Evolutionary conservation across 768 basidiomycete genomes (phyloP), one percentile per base, ranked within the genome.

Genomic region (Lyophyllum semitale): DNA sequence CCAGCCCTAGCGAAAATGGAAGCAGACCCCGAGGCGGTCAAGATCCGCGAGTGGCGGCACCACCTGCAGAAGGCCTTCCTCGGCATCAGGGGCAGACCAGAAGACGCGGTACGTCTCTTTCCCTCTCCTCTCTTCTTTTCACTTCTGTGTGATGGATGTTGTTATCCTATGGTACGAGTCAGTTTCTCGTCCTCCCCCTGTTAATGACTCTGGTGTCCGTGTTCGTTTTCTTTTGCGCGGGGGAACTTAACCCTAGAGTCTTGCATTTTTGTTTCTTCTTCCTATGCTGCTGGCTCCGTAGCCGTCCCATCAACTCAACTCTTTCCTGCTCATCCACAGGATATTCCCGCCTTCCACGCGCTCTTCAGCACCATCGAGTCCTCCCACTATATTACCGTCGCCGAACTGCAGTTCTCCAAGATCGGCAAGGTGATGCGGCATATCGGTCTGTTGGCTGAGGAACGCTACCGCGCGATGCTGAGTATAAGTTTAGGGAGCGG

Each of bases 371-470:
- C 79, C 1, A 84, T 93, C 49, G 90, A 92, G 59, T 73, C 73
- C 8, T 89, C 89, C 65, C 78, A 87, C 29, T 72, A 77, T 57
- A 89, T 91, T 71, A 86, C 83, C 52, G 83, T 91, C 58, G 79
- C 82, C 48, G 87, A 90, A 64, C 81, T 93, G 52, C 72, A 88
- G 80, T 83, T 82, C 70, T 88, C 88, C 57, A 88, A 88, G 70
- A 85, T 88, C 59, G 82, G 80, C 68, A 85, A 86, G 74, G 89
- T 92, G 30, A 89, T 92, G 87, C 85, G 88, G 61, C 88, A 89
- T 69, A 88, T 92, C 61, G 73, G 83, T 27, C 72, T 77, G 6
- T 74, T 88, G 4, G 48, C 66, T 8, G 65, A 70, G 20, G 71
- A 74, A 18, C 76, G 71, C 78, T 91, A 23, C 86, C 88, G 2